Conservation (phyloP, 2,329 filamentous ascomycete genomes). For the Colletotrichum falcatum region DNA sequence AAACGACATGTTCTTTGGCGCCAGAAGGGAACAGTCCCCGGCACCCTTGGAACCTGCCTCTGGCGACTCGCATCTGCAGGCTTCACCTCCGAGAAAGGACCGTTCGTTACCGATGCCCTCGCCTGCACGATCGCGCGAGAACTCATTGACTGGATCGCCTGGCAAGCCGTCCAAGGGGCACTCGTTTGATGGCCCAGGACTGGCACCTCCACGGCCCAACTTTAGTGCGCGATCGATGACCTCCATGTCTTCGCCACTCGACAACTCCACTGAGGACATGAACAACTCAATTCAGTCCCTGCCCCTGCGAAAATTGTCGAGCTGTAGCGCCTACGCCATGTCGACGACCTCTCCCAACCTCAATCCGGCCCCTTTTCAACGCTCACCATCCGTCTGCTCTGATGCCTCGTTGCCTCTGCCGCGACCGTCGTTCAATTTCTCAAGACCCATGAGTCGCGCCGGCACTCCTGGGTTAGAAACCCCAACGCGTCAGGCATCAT, state of each 20-base stretch:
- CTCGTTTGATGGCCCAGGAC: slow-evolving; percentile 63
- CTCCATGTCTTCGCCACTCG: slow-evolving; percentile 70
- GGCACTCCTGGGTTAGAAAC: slow-evolving; percentile 70
- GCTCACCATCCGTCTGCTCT: slow-evolving; percentile 88
- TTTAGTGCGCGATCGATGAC: slow-evolving; percentile 69
- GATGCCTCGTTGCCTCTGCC: slow-evolving; percentile 78
- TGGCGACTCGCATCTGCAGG: slow-evolving; percentile 41
- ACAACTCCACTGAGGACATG: slow-evolving; percentile 79
- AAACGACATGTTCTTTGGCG: slow-evolving; percentile 62
- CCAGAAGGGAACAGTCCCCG: slow-evolving; percentile 69
- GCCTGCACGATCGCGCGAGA: slow-evolving; percentile 46
- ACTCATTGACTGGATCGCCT: slow-evolving; percentile 55
- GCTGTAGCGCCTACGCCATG: slow-evolving; percentile 66
- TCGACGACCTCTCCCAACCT: slow-evolving; percentile 66
- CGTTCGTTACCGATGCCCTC: slow-evolving; percentile 52
- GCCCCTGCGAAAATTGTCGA: slow-evolving; percentile 80
- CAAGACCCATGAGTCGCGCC: slow-evolving; percentile 84
- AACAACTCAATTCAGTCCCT: slow-evolving; percentile 70
- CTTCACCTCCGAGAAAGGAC: slow-evolving; percentile 48
- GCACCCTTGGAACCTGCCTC: slow-evolving; percentile 59
- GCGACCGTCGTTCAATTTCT: slow-evolving; percentile 91
- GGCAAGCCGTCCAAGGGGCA: slow-evolving; percentile 57
- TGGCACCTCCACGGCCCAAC: slow-evolving; percentile 63
- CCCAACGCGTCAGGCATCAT: slow-evolving; percentile 72
- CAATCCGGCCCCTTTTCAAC: slow-evolving; percentile 65